A percentile compares a stretch with the other conserved stretches of the same genome.
Evolutionary conservation across 2,329 filamentous ascomycete genomes (phyloP).

Genomic region (Scleromitrula shiraiana): DNA sequence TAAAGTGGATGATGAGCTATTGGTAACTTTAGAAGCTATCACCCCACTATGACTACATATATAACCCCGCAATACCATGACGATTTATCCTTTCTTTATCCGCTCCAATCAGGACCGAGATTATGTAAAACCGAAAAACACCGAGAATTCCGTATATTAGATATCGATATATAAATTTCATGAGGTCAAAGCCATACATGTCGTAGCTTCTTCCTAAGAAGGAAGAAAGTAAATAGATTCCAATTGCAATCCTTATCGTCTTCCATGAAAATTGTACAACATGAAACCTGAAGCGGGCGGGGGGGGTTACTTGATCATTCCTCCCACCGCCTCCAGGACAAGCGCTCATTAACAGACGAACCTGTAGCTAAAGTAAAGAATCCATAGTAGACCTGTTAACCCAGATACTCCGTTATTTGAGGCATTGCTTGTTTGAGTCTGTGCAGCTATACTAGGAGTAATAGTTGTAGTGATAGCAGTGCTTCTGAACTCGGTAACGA

Average conservation of each 20-base stretch:
- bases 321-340: too few species aligned
- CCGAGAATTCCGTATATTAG: background rate
- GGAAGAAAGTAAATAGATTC: background rate
- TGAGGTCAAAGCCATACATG: too few species aligned
- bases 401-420: background rate
- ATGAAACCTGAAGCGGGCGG: too few species aligned
- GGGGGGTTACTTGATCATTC: too few species aligned
- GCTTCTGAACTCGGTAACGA: constrained; percentile 4
- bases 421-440: constrained; percentile 1
- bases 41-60: constrained; percentile 14
- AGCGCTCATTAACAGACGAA: background rate
- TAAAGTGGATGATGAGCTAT: constrained; percentile 1
- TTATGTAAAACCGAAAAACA: background rate
- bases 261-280: too few species aligned
- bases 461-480: constrained; percentile 4
- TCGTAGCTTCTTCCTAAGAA: too few species aligned
- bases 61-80: background rate
- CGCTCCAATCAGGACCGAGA: constrained; percentile 19
- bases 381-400: background rate
- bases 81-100: constrained; percentile 20
- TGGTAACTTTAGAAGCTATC: constrained; percentile 2
- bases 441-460: background rate
- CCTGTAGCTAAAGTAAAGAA: constrained; percentile 5
- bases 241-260: too few species aligned
- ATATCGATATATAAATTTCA: background rate